Percentiles rank a stretch among this genome's conserved stretches.
Conservation (phyloP, 2,329 filamentous ascomycete species). For the Trichophaea hybrida region DNA sequence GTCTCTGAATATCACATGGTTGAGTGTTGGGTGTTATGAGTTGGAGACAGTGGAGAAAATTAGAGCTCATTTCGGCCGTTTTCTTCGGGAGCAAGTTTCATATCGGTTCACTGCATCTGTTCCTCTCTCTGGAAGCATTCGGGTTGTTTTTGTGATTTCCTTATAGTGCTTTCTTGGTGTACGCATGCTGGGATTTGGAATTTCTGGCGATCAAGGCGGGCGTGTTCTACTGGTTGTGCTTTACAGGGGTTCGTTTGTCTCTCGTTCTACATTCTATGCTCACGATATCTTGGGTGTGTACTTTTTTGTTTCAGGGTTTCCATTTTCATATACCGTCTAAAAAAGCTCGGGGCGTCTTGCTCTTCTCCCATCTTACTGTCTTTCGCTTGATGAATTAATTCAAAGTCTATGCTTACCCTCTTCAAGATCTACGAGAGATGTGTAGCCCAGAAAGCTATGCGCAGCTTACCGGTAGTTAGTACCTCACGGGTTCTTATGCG, state of each 20-base stretch:
- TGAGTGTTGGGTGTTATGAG: not conserved
- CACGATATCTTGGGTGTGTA: not conserved
- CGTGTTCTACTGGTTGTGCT: not conserved
- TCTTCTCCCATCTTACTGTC: not conserved
- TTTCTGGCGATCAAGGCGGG: not conserved
- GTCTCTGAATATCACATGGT: too few species aligned
- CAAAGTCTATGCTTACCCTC: too few species aligned
- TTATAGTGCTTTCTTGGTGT: conserved; percentile 3
- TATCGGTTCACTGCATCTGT: not conserved
- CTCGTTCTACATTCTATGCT: not conserved
- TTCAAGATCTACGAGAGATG: too few species aligned
- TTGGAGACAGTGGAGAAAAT: not conserved
- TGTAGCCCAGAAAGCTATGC: too few species aligned
- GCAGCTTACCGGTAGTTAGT: too few species aligned
- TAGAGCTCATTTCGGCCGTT: not conserved
- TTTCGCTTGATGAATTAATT: not conserved
- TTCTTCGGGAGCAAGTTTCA: not conserved
- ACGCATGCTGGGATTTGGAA: conserved; percentile 1
- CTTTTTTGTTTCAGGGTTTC: not conserved
- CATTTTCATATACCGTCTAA: not conserved
- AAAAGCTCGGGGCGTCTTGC: not conserved
- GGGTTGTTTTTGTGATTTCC: conserved; percentile 1
- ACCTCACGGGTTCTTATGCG: too few species aligned
- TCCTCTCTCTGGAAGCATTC: conserved; percentile 1
- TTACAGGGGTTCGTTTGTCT: not conserved